phyloP scores from a whole-genome alignment of 2,329 filamentous ascomycete genomes.

The Aspergillus arachidicola region DNA sequence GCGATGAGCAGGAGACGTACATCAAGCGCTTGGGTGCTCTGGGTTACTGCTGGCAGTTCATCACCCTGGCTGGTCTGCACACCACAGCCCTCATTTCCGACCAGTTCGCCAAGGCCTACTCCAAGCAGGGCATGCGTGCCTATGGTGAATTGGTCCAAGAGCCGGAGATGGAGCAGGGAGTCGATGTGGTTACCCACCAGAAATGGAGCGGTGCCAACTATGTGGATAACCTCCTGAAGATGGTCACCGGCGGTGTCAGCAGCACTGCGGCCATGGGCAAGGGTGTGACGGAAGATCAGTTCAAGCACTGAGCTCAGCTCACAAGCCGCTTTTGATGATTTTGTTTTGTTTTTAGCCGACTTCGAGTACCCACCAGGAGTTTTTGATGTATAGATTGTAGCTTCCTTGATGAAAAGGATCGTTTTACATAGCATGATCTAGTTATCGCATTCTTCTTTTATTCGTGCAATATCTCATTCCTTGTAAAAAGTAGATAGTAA shows the following conservation, averaged over 20 bases:
- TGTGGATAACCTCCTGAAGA: slow-evolving; percentile 91
- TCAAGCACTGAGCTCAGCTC: slow-evolving; percentile 56
- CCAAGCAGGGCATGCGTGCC: slow-evolving; percentile 84
- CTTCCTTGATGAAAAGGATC: not conserved
- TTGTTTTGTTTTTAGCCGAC: slow-evolving; percentile 3
- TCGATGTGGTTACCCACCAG: slow-evolving; percentile 98
- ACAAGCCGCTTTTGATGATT: not conserved
- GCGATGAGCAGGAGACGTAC: slow-evolving; percentile 93
- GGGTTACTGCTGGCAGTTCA: slow-evolving; percentile 99
- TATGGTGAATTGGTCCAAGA: slow-evolving; percentile 98
- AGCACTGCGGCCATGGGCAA: slow-evolving; percentile 95
- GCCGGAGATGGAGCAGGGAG: slow-evolving; percentile 86
- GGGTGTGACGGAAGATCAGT: slow-evolving; percentile 97
- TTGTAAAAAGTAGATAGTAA: not conserved
- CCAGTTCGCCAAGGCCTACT: slow-evolving; percentile 82
- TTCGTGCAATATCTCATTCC: not conserved
- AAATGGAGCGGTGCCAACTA: slow-evolving; percentile 98
- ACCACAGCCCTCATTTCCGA: slow-evolving; percentile 91
- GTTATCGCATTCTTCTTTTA: not conserved
- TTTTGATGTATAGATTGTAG: slow-evolving; percentile 3
- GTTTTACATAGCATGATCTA: not conserved
- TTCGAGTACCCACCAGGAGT: slow-evolving; percentile 2
- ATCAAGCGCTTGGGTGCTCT: slow-evolving; percentile 83
- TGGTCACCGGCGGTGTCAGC: slow-evolving; percentile 91
- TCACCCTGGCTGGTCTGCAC: slow-evolving; percentile 96